Conservation (phyloP, 108 stramenopile species). For the Pseudonitzschia multiseries region DNA sequence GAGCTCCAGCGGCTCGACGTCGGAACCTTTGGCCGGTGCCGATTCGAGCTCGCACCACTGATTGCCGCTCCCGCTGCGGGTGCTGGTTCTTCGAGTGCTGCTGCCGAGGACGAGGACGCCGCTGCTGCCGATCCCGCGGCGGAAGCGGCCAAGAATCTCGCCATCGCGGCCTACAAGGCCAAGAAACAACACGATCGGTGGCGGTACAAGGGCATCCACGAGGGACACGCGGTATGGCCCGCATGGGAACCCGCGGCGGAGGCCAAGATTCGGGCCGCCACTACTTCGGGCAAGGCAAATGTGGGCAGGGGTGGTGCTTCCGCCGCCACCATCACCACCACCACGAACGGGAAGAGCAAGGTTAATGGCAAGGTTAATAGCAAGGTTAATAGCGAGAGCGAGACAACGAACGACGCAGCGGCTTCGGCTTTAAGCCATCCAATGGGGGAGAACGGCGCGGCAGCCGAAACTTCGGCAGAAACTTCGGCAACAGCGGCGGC, state of each 20-base stretch:
- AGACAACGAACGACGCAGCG: too few relatives aligned
- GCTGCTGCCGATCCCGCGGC: conserved; percentile 3
- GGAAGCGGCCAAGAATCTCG: background rate
- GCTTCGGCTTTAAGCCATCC: too few relatives aligned
- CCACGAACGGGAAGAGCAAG: too few relatives aligned
- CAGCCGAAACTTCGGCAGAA: background rate
- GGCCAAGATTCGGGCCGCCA: background rate
- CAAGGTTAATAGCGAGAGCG: too few relatives aligned
- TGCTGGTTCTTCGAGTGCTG: too few relatives aligned
- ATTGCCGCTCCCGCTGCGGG: too few relatives aligned
- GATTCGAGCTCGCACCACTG: conserved; percentile 31
- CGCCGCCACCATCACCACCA: too few relatives aligned
- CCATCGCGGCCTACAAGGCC: conserved; percentile 23
- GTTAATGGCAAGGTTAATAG: too few relatives aligned
- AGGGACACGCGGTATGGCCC: conserved; percentile 52
- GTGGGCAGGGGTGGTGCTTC: background rate
- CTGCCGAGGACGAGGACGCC: too few relatives aligned
- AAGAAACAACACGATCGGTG: conserved; percentile 43
- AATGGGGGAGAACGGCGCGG: too few relatives aligned
- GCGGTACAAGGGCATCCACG: conserved; percentile 52
- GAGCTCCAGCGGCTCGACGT: conserved; percentile 37
- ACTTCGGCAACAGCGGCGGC: background rate
- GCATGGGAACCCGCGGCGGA: conserved; percentile 34
- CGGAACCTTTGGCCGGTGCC: conserved; percentile 34
- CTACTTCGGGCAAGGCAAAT: background rate